Base-by-base conservation (phyloP, 2,329 filamentous ascomycete genomes). In the Neonectria faginata region DNA sequence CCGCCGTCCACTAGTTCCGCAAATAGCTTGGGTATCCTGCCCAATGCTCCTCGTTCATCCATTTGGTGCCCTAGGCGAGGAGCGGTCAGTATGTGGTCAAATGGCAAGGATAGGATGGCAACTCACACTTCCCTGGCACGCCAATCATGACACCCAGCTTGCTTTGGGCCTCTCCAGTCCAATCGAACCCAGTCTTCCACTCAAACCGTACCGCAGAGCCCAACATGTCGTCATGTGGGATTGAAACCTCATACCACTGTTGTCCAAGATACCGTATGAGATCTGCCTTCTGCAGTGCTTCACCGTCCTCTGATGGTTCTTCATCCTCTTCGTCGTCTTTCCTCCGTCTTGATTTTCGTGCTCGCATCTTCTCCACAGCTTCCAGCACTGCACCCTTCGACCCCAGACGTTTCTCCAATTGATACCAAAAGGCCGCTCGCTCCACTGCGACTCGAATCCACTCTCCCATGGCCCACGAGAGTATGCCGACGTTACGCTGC, bases 111-210 rank as follows among this genome's bases (percentile, higher is more conserved):
- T 14, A 12, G 1, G 0, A 42, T 45, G 1, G 16, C 10, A 5
- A 85, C 89, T 85, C 78, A 92, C 90, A 92, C 74, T 86, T 87
- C 8, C 80, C 82, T 0, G 90, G 90, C 44, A 89, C 79, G 5
- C 85, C 85, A 2, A 88, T 79, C 66, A 86, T 74, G 11, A 89
- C 80, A 5, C 79, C 79, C 16, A 92, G 77, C 48, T 81, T 80
- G 68, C 86, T 91, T 71, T 86, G 84, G 5, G 88, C 90, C 73
- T 92, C 91, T 6, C 91, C 91, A 0, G 89, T 90, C 90, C 90
- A 92, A 75, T 92, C 90, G 71, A 92, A 91, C 2, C 78, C 77
- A 47, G 91, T 88, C 51, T 77, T 80, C 91, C 91, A 93, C 61
- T 84, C 81, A 1, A 92, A 78, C 27, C 87, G 83, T 5, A 89